phyloP scores from a whole-genome alignment of 2,329 filamentous ascomycete species.

The Dothideomycetes sp. region DNA sequence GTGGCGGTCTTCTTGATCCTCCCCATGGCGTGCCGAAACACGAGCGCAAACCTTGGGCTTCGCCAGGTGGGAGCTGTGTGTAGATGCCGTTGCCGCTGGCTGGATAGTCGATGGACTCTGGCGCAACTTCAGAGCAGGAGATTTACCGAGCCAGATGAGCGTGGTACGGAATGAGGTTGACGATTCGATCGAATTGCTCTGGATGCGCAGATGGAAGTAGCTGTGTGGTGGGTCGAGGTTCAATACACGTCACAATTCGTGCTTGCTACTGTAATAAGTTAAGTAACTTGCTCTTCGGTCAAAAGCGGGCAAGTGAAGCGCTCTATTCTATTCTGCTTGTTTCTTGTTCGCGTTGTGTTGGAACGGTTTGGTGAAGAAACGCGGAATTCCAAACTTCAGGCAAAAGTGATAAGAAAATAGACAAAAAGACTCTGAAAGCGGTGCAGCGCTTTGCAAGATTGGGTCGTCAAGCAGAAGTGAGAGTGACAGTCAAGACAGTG shows the following conservation, averaged over 20 bases:
- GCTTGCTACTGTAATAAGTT: no score
- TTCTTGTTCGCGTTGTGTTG: no score
- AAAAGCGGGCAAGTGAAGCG: conserved; percentile 1
- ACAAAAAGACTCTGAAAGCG: neutral
- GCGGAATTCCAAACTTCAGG: no score
- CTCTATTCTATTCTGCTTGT: no score
- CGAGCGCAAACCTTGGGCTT: conserved; percentile 13
- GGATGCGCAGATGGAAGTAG: conserved; percentile 9
- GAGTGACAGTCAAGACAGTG: no score
- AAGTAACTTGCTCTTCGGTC: no score
- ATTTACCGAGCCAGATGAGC: no score
- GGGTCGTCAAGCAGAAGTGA: neutral
- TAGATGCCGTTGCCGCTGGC: conserved; percentile 6
- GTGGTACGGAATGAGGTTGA: no score
- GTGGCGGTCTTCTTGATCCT: conserved; percentile 49
- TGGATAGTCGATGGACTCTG: neutral
- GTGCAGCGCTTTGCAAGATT: conserved; percentile 12
- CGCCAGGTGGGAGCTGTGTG: conserved; percentile 1
- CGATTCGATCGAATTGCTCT: no score
- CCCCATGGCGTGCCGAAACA: conserved; percentile 31
- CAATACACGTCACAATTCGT: conserved; percentile 9
- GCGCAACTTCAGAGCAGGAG: neutral
- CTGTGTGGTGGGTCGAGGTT: neutral
- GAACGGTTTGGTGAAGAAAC: neutral
- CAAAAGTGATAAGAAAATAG: no score